A percentile compares a stretch with the other conserved stretches of the same genome.
phyloP scores from a whole-genome alignment of 2,329 filamentous ascomycete genomes.

The Pseudogymnoascus sp. region DNA sequence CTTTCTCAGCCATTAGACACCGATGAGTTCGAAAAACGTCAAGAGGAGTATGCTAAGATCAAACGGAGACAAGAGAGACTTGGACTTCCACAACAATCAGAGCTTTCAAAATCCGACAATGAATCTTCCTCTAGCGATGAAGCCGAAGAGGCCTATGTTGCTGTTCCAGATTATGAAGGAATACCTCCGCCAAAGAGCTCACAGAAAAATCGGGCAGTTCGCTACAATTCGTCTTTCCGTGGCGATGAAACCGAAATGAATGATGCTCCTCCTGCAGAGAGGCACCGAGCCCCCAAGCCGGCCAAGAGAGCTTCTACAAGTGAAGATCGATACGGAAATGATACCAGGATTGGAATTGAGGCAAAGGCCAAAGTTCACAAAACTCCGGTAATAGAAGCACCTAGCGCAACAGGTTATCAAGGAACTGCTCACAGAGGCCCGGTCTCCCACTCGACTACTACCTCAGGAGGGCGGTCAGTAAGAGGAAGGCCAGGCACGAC shows the following conservation, averaged over 20 bases:
- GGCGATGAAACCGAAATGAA: not conserved
- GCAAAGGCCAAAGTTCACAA: not conserved
- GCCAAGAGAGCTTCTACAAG: not conserved
- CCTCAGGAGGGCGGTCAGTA: not conserved
- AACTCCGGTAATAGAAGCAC: slow-evolving; percentile 10
- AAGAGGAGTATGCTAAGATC: slow-evolving; percentile 16
- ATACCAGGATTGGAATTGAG: not conserved
- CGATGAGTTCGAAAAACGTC: slow-evolving; percentile 13
- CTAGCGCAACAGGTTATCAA: slow-evolving; percentile 22
- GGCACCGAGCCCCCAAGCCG: not conserved
- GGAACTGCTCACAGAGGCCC: slow-evolving; percentile 21
- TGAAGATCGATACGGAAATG: not conserved
- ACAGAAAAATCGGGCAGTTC: not conserved
- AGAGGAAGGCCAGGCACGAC: not conserved
- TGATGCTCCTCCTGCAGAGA: not conserved
- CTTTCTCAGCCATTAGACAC: slow-evolving; percentile 21
- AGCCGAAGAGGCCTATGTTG: slow-evolving; percentile 19
- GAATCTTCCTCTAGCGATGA: slow-evolving; percentile 24
- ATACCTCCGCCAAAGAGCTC: slow-evolving; percentile 14
- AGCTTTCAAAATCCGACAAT: slow-evolving; percentile 15
- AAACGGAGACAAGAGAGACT: not conserved
- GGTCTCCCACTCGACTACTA: not conserved
- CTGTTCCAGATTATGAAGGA: slow-evolving; percentile 14
- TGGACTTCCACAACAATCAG: not conserved
- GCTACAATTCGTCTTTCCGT: not conserved